These are phyloP conservation scores for Aspergillus mulundensis DNA, from an alignment of 495 filamentous ascomycete species.

Conservation along the genomic window DNA sequence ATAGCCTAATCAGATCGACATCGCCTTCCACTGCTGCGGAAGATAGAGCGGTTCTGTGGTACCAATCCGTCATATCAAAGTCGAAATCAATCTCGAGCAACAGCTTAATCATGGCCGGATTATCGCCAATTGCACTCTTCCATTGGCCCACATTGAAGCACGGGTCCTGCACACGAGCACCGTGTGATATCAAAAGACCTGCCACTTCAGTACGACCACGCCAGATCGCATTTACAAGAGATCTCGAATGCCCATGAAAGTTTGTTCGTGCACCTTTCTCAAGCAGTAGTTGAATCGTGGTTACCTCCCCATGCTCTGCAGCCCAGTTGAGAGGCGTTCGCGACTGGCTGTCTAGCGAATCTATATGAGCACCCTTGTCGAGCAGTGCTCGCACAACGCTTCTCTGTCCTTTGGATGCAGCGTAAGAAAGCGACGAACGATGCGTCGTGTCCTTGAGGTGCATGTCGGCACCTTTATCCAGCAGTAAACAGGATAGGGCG, in stretches of 20 bases:
- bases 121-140: neutral
- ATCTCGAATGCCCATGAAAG: neutral
- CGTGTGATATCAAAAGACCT: neutral
- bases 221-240: too few relatives aligned
- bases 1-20: neutral
- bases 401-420: too few relatives aligned
- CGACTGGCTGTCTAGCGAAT: neutral
- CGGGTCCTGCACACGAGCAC: neutral
- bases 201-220: neutral
- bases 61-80: neutral
- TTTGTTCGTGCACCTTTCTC: neutral
- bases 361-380: too few relatives aligned
- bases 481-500: too few relatives aligned
- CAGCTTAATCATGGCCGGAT: neutral
- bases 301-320: neutral
- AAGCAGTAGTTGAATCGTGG: neutral
- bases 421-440: too few relatives aligned
- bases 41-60: neutral
- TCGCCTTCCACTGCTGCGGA: neutral
- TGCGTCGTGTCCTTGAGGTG: too few relatives aligned
- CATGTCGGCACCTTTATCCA: too few relatives aligned
- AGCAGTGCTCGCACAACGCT: too few relatives aligned
- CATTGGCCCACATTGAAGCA: neutral
- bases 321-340: neutral
- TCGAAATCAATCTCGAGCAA: neutral